phyloP scores from a whole-genome alignment of 2,329 filamentous ascomycete genomes.

The Pyricularia pennisetigena region DNA sequence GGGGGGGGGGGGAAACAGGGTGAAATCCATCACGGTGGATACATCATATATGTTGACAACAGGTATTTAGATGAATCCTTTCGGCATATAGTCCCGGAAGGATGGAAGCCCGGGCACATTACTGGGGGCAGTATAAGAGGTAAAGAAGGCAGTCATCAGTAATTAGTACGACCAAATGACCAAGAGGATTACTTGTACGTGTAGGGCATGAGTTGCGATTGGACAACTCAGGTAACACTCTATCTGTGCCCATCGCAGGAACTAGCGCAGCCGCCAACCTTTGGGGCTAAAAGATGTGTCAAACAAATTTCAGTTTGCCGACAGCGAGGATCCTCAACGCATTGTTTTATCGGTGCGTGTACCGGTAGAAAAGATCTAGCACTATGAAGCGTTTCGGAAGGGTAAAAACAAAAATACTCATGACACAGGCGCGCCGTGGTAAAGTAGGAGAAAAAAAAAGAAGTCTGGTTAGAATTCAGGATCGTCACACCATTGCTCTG shows the following conservation, averaged over 20 bases:
- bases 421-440: no score
- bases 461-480: not conserved
- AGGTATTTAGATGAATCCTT: not conserved
- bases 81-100: not conserved
- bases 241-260: not conserved
- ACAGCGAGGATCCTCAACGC: not conserved
- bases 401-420: no score
- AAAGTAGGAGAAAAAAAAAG: not conserved
- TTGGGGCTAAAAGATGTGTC: not conserved
- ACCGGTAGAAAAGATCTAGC: not conserved
- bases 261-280: not conserved
- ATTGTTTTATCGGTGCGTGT: not conserved
- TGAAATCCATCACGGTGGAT: no score
- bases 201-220: not conserved
- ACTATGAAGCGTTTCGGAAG: not conserved
- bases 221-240: not conserved
- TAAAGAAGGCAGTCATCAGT: not conserved
- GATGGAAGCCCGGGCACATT: not conserved
- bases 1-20: no score
- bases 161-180: not conserved
- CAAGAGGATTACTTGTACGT: not conserved
- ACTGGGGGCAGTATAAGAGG: not conserved
- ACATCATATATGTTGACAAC: no score
- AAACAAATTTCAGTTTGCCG: not conserved
- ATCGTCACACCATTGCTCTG: not conserved